Evolutionary conservation across 1,139 yeast species (phyloP).

Genomic region (Candida gigantensis): DNA sequence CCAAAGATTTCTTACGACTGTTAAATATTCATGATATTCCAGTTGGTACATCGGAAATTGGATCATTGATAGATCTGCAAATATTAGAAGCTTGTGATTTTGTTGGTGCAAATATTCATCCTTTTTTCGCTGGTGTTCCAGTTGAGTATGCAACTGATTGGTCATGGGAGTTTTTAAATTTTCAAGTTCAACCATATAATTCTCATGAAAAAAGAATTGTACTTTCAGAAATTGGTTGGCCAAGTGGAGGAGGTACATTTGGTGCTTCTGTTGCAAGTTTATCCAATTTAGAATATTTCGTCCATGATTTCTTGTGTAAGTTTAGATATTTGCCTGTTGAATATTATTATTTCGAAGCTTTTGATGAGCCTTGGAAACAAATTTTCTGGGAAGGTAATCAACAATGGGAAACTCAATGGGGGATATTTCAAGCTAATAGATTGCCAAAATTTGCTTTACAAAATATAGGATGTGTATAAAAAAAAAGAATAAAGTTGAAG

Average conservation of each 20-base stretch:
- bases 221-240: slow-evolving; percentile 74
- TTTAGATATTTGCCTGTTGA: slow-evolving; percentile 37
- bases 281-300: slow-evolving; percentile 46
- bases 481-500: too few species aligned
- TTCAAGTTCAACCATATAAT: slow-evolving; percentile 40
- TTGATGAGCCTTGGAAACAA: slow-evolving; percentile 72
- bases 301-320: slow-evolving; percentile 55
- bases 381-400: slow-evolving; percentile 49
- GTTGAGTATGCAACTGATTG: slow-evolving; percentile 54
- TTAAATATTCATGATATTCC: slow-evolving; percentile 40
- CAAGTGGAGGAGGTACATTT: slow-evolving; percentile 57
- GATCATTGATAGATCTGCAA: slow-evolving; percentile 39
- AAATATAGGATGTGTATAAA: slow-evolving; percentile 22
- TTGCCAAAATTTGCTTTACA: slow-evolving; percentile 17
- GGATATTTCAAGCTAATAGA: slow-evolving; percentile 54
- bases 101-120: slow-evolving; percentile 67
- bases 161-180: slow-evolving; percentile 51
- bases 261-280: slow-evolving; percentile 48
- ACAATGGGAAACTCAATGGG: slow-evolving; percentile 75
- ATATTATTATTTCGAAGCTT: slow-evolving; percentile 71
- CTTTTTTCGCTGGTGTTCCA: slow-evolving; percentile 63
- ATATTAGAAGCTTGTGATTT: slow-evolving; percentile 50
- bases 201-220: slow-evolving; percentile 32
- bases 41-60: slow-evolving; percentile 60
- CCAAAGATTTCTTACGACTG: slow-evolving; percentile 36